Evolutionary conservation across 345 rosid species (phyloP), one percentile per base, ranked within the genome.

Genomic region (Heritiera littoralis): DNA sequence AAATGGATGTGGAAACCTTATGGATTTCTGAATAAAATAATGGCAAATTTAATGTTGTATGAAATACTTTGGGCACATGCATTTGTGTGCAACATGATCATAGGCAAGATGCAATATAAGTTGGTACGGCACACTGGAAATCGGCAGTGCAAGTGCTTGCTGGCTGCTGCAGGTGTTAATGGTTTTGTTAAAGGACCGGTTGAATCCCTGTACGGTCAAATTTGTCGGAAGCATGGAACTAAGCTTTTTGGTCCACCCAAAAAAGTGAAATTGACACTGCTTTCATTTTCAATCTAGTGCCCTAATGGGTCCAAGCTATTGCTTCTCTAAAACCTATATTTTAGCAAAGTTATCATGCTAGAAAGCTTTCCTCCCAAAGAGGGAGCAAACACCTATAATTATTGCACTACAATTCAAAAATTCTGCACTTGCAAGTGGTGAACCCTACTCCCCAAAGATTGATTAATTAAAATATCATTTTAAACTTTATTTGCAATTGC

Each of bases 181-280:
- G 68, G 61, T 32, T 14, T 48, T 6, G 23, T 80, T 67, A 63
- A 60, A 73, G 63, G 38, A 35, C 38, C 38, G 81, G 74, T 77
- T 78, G 64, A 72, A 72, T 59, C 64, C 64, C 32, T 46, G 78
- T 75, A 77, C 71, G 55, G 30, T 76, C 65, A 46, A 35, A 75
- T 77, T 72, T 67, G 74, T 69, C 9, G 58, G 45, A 54, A 70
- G 82, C 68, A 68, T 52, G 88, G 89, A 85, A 69, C 83, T 78
- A 2, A 80, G 86, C 91, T 83, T 80, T 84, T 80, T 86, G 80
- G 71, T 82, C 91, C 90, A 89, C 90, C 85, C 55, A 84, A 43
- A 78, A 79, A 85, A 82, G 84, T 78, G 71, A 86, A 74, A 67
- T 77, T 74, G 80, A 60, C 30, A 76, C 73, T 61, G 77, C 80